phyloP scores from a whole-genome alignment of 1,284 basidiomycete genomes.

The Ceratobasidium papillatum region DNA sequence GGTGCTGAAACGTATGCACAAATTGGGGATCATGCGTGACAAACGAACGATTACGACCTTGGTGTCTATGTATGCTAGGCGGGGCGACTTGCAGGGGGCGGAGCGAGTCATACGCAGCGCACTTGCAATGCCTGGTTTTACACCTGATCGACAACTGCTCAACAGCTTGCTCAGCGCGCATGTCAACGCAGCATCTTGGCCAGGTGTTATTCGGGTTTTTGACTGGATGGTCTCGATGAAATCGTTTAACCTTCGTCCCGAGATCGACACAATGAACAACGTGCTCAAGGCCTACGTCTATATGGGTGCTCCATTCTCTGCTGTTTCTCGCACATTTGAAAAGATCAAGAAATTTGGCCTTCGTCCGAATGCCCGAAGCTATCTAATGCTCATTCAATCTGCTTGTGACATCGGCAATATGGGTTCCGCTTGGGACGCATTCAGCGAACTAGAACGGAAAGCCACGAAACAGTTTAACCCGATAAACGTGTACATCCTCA shows the following conservation, averaged over 20 bases:
- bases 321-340: conserved; percentile 73
- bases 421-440: conserved; percentile 72
- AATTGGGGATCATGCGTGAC: conserved; percentile 60
- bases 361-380: conserved; percentile 72
- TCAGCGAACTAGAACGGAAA: conserved; percentile 67
- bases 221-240: conserved; percentile 55
- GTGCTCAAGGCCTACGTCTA: conserved; percentile 88
- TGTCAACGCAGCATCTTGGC: conserved; percentile 84
- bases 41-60: conserved; percentile 72
- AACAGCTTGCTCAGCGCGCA: conserved; percentile 84
- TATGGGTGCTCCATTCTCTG: conserved; percentile 76
- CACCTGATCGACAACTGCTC: conserved; percentile 71
- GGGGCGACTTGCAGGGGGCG: conserved; percentile 73
- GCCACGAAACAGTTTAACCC: conserved; percentile 32
- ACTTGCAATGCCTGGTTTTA: conserved; percentile 62
- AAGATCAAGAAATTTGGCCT: conserved; percentile 62
- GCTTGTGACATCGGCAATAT: conserved; percentile 81
- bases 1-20: conserved; percentile 72
- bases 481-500: conserved; percentile 66
- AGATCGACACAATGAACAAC: conserved; percentile 68
- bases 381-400: conserved; percentile 81
- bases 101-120: conserved; percentile 74
- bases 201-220: conserved; percentile 74
- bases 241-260: conserved; percentile 46
- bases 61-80: conserved; percentile 72